These are phyloP conservation scores for Epichloe bromicola DNA, from an alignment of 2,329 filamentous ascomycete species.

Conservation along the genomic window DNA sequence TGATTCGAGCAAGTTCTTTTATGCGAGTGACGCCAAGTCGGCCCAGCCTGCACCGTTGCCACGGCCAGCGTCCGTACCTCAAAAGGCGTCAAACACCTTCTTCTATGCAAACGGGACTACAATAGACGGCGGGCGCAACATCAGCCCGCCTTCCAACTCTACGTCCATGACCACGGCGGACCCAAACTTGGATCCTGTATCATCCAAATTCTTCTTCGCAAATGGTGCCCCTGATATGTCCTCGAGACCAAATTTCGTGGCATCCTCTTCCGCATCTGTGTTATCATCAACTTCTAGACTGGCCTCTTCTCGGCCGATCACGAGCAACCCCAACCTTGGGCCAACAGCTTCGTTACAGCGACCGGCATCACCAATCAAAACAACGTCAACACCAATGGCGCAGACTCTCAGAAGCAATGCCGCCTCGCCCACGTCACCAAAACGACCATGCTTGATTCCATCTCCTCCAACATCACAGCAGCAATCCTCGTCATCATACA, in stretches of 20 bases:
- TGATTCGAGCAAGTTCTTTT: constrained; percentile 63
- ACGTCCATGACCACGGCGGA: constrained; percentile 22
- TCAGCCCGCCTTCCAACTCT: constrained; percentile 16
- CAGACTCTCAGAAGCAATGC: constrained; percentile 10
- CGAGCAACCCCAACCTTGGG: constrained; percentile 15
- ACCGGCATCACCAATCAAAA: constrained; percentile 39
- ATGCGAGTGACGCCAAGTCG: constrained; percentile 64
- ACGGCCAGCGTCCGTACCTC: constrained; percentile 25
- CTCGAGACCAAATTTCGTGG: constrained; percentile 21
- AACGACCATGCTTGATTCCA: constrained; percentile 17
- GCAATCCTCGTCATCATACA: constrained; percentile 6
- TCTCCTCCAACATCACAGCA: constrained; percentile 26
- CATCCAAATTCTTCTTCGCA: constrained; percentile 63
- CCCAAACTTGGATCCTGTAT: constrained; percentile 24
- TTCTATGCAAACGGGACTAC: constrained; percentile 42
- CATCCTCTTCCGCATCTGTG: constrained; percentile 30
- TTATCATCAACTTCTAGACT: constrained; percentile 33
- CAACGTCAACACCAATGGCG: constrained; percentile 11
- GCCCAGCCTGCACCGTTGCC: constrained; percentile 24
- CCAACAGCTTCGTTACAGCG: constrained; percentile 20
- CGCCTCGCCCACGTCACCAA: constrained; percentile 13
- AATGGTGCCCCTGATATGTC: constrained; percentile 45
- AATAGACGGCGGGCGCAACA: constrained; percentile 24
- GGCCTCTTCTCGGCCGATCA: constrained; percentile 25
- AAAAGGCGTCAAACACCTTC: constrained; percentile 35